Percentiles rank a stretch among this genome's conserved stretches.
phyloP scores from a whole-genome alignment of 805 yeast species.

The Yarrowia hollandica region DNA sequence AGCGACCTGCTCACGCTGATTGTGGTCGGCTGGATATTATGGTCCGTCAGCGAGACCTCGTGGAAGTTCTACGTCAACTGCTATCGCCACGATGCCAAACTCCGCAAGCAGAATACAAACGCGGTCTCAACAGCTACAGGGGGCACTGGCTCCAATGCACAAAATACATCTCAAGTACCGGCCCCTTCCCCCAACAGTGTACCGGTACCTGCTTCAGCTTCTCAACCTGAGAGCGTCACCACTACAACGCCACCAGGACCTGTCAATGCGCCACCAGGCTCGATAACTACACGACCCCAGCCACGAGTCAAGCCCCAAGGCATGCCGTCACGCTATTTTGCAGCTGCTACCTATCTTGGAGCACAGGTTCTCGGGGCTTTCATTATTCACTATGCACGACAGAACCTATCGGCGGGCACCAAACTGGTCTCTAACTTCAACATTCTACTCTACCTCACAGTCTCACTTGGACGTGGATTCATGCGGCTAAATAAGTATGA shows the following conservation, averaged over 20 bases:
- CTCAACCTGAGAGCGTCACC: background rate
- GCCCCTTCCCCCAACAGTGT: background rate
- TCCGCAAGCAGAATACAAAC: background rate
- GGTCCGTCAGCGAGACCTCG: conserved; percentile 33
- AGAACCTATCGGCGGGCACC: conserved; percentile 33
- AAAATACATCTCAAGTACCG: conserved; percentile 4
- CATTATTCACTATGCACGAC: conserved; percentile 31
- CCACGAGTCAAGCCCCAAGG: background rate
- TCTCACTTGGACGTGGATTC: conserved; percentile 33
- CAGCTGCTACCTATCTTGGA: conserved; percentile 29
- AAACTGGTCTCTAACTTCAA: conserved; percentile 33
- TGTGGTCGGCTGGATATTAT: conserved; percentile 35
- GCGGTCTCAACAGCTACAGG: background rate
- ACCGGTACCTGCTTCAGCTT: background rate
- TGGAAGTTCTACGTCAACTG: conserved; percentile 34
- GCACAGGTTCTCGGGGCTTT: conserved; percentile 35
- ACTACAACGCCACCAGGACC: conserved; percentile 2
- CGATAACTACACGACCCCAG: background rate
- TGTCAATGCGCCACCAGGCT: background rate
- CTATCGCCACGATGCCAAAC: conserved; percentile 11
- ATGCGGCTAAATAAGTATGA: conserved; percentile 30
- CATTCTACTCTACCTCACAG: conserved; percentile 33
- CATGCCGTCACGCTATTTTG: conserved; percentile 11
- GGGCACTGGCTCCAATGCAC: background rate
- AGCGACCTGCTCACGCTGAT: conserved; percentile 34